Conservation (phyloP, 768 basidiomycete genomes). For the Hygrophorus russula region DNA sequence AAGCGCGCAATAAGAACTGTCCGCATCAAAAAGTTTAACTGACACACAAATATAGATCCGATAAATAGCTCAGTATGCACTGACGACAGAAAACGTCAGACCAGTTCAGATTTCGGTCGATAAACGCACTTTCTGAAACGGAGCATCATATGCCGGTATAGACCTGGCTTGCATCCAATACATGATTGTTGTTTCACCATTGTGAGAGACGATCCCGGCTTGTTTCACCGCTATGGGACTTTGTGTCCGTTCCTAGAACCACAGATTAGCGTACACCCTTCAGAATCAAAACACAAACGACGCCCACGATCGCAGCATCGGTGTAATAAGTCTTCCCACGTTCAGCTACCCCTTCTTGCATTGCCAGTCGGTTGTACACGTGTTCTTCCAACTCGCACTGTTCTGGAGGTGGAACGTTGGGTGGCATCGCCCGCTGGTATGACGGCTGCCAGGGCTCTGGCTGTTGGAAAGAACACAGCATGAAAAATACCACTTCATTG, state of each 20-base stretch:
- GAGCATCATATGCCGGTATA: slow-evolving; percentile 51
- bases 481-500: slow-evolving; percentile 37
- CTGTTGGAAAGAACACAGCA: slow-evolving; percentile 75
- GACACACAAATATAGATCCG: slow-evolving; percentile 66
- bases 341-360: slow-evolving; percentile 19
- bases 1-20: slow-evolving; percentile 7
- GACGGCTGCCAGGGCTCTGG: slow-evolving; percentile 68
- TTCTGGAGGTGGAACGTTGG: slow-evolving; percentile 41
- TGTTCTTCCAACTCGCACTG: slow-evolving; percentile 49
- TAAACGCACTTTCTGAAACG: slow-evolving; percentile 61
- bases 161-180: slow-evolving; percentile 76
- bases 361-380: slow-evolving; percentile 12
- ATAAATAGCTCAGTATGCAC: slow-evolving; percentile 75
- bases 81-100: slow-evolving; percentile 15
- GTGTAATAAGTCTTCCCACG: slow-evolving; percentile 19
- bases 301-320: background rate
- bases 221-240: slow-evolving; percentile 62
- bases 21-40: slow-evolving; percentile 2
- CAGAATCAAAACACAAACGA: background rate
- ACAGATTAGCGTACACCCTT: background rate
- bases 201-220: slow-evolving; percentile 29
- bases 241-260: slow-evolving; percentile 43
- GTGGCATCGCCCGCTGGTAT: slow-evolving; percentile 60
- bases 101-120: slow-evolving; percentile 2
- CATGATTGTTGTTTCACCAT: slow-evolving; percentile 40